phyloP scores from a whole-genome alignment of 352 stramenopile species.

The Elongisporangium senticosum region DNA sequence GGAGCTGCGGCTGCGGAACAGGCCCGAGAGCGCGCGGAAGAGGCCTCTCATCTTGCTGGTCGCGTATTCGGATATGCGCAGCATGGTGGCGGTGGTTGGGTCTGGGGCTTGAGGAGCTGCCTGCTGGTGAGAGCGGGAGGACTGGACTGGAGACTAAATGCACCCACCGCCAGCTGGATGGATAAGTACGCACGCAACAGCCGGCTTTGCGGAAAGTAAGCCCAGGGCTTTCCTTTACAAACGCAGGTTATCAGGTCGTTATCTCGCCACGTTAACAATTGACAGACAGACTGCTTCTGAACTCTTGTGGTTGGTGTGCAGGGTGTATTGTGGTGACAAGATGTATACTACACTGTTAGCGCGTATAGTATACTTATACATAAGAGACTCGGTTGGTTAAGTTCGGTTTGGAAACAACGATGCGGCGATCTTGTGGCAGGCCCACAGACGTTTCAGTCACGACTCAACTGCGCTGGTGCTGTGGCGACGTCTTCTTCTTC shows the following conservation, averaged over 20 bases:
- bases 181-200: neutral
- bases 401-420: neutral
- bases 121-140: neutral
- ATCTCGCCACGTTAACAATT: neutral
- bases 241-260: neutral
- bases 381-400: neutral
- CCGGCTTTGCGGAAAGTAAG: neutral
- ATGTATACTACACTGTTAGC: neutral
- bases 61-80: neutral
- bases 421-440: neutral
- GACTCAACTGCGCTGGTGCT: neutral
- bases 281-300: neutral
- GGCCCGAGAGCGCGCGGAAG: neutral
- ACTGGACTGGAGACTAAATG: neutral
- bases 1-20: slow-evolving; percentile 7
- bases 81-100: neutral
- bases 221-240: neutral
- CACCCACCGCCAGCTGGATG: neutral
- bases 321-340: neutral
- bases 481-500: neutral
- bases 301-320: too few relatives aligned
- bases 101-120: neutral
- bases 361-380: neutral
- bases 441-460: neutral
- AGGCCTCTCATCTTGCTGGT: neutral